Evolutionary conservation across 2,329 filamentous ascomycete genomes (phyloP).

Genomic region (Aureobasidium mangrovei): DNA sequence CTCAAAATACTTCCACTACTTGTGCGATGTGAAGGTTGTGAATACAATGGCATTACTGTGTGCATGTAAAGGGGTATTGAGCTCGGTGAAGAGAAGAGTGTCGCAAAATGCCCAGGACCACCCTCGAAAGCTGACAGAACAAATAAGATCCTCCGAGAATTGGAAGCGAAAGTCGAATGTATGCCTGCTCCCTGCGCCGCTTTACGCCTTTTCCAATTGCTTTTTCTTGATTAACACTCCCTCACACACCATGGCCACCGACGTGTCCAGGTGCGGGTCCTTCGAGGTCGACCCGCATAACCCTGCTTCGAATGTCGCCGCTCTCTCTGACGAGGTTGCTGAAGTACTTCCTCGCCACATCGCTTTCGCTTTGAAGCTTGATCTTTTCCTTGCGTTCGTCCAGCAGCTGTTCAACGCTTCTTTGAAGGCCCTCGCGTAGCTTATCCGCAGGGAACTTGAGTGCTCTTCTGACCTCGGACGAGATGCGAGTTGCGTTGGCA

Average conservation of each 20-base stretch:
- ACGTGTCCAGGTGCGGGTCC: conserved; percentile 36
- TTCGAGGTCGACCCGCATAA: conserved; percentile 46
- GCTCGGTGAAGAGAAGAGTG: conserved; percentile 10
- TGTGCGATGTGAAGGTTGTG: neutral
- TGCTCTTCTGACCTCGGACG: conserved; percentile 76
- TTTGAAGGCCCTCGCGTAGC: conserved; percentile 72
- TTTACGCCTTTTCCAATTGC: neutral
- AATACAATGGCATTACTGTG: conserved; percentile 9
- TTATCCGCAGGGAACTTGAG: conserved; percentile 81
- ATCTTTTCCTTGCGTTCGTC: conserved; percentile 68
- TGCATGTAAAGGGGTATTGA: conserved; percentile 11
- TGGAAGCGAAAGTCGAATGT: conserved; percentile 3
- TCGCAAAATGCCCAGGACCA: neutral
- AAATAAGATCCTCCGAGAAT: neutral
- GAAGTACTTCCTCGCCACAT: conserved; percentile 86
- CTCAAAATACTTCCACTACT: no score
- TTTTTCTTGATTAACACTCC: conserved; percentile 3
- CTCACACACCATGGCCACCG: conserved; percentile 7
- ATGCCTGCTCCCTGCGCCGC: conserved; percentile 4
- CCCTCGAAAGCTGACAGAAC: conserved; percentile 4
- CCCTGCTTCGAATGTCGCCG: conserved; percentile 39
- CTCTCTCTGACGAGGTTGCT: conserved; percentile 65
- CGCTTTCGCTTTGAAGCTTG: conserved; percentile 74
- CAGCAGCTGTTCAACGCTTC: conserved; percentile 72
- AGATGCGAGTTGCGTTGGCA: conserved; percentile 74